These are phyloP conservation scores for Abelmoschus esculentus DNA, from an alignment of 345 rosid species.

Conservation along the genomic window DNA sequence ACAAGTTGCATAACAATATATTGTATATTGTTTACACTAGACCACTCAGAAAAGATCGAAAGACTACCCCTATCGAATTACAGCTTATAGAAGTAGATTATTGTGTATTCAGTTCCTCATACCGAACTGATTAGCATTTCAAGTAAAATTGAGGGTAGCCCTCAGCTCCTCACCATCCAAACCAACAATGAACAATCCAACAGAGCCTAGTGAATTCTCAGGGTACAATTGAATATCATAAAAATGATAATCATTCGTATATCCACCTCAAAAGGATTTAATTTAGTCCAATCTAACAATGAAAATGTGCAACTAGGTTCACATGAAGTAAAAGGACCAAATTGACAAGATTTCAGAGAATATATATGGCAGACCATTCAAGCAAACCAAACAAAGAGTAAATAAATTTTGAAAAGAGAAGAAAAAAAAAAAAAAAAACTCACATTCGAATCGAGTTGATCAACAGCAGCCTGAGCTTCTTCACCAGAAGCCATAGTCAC, in stretches of 20 bases:
- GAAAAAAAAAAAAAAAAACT: no score
- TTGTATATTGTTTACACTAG: no score
- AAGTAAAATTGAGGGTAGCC: neutral
- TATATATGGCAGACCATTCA: neutral
- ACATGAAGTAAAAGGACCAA: neutral
- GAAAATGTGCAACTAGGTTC: neutral
- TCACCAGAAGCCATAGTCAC: conserved; percentile 68
- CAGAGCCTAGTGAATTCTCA: neutral
- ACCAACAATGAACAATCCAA: neutral
- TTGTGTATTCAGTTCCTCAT: neutral
- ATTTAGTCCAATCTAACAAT: neutral
- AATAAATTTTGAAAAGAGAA: neutral
- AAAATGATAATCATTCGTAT: neutral
- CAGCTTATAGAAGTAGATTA: neutral
- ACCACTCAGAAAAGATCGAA: neutral
- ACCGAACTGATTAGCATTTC: neutral
- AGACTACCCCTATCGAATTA: neutral
- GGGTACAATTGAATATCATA: neutral
- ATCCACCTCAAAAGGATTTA: neutral
- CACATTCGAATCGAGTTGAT: conserved; percentile 54
- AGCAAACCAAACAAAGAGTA: neutral
- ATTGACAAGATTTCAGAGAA: neutral
- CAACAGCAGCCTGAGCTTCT: conserved; percentile 81
- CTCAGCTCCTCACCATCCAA: neutral
- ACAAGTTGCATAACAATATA: no score